Conservation (phyloP, 108 stramenopile species). For the Cyclotella baltica region DNA sequence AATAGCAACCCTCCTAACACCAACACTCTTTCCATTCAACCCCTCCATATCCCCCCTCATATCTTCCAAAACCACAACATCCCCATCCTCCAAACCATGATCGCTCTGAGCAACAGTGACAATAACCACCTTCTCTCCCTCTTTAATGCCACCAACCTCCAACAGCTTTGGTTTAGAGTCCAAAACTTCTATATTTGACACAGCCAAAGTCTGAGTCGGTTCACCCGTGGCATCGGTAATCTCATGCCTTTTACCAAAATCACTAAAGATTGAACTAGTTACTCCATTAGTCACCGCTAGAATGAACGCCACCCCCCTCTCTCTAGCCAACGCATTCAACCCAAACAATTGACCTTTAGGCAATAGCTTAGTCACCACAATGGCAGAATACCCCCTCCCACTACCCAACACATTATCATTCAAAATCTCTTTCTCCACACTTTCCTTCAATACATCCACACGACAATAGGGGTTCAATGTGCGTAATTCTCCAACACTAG, state of each 20-base stretch:
- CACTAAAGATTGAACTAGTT: slow-evolving; percentile 54
- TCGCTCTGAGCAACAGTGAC: slow-evolving; percentile 59
- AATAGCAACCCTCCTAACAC: slow-evolving; percentile 63
- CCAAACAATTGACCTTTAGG: slow-evolving; percentile 41
- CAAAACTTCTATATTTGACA: slow-evolving; percentile 53
- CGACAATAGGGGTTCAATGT: slow-evolving; percentile 60
- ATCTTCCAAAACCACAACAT: slow-evolving; percentile 57
- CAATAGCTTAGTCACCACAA: slow-evolving; percentile 51
- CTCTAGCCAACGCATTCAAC: slow-evolving; percentile 41
- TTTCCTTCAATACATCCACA: slow-evolving; percentile 40
- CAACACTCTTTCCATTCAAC: slow-evolving; percentile 49
- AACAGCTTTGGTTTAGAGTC: slow-evolving; percentile 50
- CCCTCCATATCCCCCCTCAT: slow-evolving; percentile 51
- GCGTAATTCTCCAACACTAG: slow-evolving; percentile 45
- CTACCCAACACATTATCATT: slow-evolving; percentile 44
- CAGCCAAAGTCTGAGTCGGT: slow-evolving; percentile 57
- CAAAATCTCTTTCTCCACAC: slow-evolving; percentile 16
- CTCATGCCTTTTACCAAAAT: slow-evolving; percentile 52
- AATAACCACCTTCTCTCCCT: slow-evolving; percentile 54
- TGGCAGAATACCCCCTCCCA: slow-evolving; percentile 40
- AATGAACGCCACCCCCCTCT: slow-evolving; percentile 52
- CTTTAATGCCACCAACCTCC: slow-evolving; percentile 51
- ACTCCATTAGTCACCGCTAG: slow-evolving; percentile 54
- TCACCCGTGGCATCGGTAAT: slow-evolving; percentile 59
- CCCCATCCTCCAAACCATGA: slow-evolving; percentile 62